phyloP scores from a whole-genome alignment of 768 basidiomycete species.

The Kwoniella europaea region DNA sequence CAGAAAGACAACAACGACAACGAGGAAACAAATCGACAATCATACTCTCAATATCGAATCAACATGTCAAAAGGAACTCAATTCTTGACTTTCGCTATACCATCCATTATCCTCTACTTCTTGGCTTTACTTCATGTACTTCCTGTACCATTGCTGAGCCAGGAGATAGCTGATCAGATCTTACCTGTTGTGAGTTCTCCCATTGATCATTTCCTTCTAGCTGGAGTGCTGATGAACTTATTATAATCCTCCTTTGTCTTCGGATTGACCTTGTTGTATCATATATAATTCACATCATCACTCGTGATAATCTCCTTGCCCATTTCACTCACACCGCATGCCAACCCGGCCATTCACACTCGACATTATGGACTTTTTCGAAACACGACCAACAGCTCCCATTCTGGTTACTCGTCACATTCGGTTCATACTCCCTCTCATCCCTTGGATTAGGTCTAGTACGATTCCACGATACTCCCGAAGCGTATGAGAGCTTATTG shows the following conservation, averaged over 20 bases:
- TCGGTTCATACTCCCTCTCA: conserved; percentile 78
- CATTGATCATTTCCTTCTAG: too few species aligned
- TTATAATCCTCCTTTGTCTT: background rate
- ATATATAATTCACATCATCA: background rate
- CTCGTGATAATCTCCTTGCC: background rate
- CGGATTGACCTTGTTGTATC: background rate
- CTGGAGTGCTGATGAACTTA: background rate
- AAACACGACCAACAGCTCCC: conserved; percentile 64
- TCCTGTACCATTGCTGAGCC: conserved; percentile 62
- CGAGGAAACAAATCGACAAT: background rate
- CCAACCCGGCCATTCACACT: too few species aligned
- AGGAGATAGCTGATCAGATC: conserved; percentile 62
- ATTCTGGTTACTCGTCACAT: conserved; percentile 80
- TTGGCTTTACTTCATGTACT: conserved; percentile 66
- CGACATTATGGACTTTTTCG: too few species aligned
- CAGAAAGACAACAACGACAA: background rate
- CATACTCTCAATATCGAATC: background rate
- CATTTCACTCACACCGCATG: background rate
- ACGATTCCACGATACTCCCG: conserved; percentile 76
- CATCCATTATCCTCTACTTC: conserved; percentile 64
- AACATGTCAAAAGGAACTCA: conserved; percentile 70
- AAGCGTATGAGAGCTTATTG: conserved; percentile 72
- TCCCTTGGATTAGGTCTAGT: conserved; percentile 76
- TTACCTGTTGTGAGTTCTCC: conserved; percentile 66
- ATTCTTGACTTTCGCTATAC: conserved; percentile 62